Evolutionary conservation across 2,329 filamentous ascomycete genomes (phyloP).

Genomic region (Ascochyta viciae-villosae): DNA sequence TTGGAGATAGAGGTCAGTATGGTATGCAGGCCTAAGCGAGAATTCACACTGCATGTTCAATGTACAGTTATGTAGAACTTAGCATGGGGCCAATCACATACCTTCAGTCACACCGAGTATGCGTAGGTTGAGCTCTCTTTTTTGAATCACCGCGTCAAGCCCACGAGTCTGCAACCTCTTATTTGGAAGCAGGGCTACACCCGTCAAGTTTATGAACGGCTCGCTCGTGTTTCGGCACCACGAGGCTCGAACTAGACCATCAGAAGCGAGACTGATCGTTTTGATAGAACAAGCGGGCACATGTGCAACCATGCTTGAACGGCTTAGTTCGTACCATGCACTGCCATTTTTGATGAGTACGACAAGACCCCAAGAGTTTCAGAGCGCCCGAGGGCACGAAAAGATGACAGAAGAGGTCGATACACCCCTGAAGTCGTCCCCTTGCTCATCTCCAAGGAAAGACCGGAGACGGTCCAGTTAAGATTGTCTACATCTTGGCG

Average conservation of each 20-base stretch:
- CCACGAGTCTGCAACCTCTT: too few species aligned
- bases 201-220: neutral
- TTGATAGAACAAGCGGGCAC: neutral
- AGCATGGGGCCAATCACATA: too few species aligned
- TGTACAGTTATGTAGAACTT: neutral
- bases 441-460: conserved; percentile 1
- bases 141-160: too few species aligned
- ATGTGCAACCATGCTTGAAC: neutral
- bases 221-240: conserved; percentile 1
- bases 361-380: conserved; percentile 9
- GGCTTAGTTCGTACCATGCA: neutral
- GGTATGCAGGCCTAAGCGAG: too few species aligned
- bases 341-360: neutral
- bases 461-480: neutral
- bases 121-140: too few species aligned
- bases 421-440: conserved; percentile 1
- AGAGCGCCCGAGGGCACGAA: neutral
- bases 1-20: too few species aligned
- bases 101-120: too few species aligned
- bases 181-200: neutral
- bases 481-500: conserved; percentile 1
- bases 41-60: neutral
- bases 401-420: neutral
- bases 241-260: conserved; percentile 3
- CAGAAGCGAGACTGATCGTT: neutral